Conservation (phyloP, 179 eudicot species). For the Silene noctiflora region DNA sequence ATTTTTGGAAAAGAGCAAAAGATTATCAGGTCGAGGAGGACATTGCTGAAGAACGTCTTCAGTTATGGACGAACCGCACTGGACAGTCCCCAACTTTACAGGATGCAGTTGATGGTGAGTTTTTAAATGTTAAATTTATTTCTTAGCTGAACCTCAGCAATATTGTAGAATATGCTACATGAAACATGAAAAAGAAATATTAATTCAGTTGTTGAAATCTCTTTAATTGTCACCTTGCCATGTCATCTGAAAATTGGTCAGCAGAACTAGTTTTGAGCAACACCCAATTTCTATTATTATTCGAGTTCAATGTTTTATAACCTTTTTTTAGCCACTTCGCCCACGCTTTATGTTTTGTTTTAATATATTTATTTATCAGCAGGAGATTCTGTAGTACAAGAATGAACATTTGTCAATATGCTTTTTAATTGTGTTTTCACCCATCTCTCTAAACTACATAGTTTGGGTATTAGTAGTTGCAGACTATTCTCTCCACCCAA, state of each 20-base stretch:
- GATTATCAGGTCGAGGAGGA: conserved; percentile 85
- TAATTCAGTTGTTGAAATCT: background rate
- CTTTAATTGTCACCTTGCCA: background rate
- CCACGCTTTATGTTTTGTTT: background rate
- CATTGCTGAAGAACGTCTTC: conserved; percentile 75
- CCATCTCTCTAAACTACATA: background rate
- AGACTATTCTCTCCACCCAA: background rate
- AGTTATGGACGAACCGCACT: conserved; percentile 76
- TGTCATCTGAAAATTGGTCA: background rate
- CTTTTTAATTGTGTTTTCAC: background rate
- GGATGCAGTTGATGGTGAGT: conserved; percentile 85
- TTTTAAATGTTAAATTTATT: background rate
- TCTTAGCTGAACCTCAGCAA: background rate
- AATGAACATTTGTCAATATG: background rate
- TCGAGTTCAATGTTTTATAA: background rate
- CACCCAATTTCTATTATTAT: background rate
- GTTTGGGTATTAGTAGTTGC: background rate
- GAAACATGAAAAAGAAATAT: background rate
- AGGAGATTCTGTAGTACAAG: background rate
- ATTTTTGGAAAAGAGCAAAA: conserved; percentile 95
- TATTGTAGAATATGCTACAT: background rate
- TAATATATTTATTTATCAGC: background rate
- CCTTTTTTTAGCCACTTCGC: background rate
- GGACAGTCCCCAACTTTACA: conserved; percentile 75
- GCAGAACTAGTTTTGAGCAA: background rate